Evolutionary conservation across 495 filamentous ascomycete species (phyloP).

Genomic region (Daldinia caldariorum): DNA sequence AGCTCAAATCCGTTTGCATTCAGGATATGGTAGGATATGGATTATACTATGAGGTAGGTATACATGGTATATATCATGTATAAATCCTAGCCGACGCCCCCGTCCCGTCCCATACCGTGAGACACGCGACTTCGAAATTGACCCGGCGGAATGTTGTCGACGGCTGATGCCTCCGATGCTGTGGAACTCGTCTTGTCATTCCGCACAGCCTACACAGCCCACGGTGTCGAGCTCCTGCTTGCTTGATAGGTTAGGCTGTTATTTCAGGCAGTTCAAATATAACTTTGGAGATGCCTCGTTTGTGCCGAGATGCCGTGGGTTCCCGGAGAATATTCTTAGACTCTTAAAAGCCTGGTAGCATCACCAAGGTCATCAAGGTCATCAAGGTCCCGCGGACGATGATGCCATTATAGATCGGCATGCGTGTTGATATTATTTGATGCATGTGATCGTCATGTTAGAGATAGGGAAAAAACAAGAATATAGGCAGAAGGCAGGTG

Average conservation of each 20-base stretch:
- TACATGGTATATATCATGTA: too few relatives aligned
- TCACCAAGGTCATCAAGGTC: too few relatives aligned
- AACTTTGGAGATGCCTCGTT: slow-evolving; percentile 23
- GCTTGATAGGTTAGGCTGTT: slow-evolving; percentile 36
- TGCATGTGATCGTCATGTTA: slow-evolving; percentile 16
- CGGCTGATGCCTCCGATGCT: slow-evolving; percentile 34
- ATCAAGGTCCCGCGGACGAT: slow-evolving; percentile 10
- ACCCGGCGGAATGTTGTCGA: slow-evolving; percentile 41
- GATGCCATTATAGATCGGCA: slow-evolving; percentile 21
- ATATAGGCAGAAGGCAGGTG: neutral
- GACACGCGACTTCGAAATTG: slow-evolving; percentile 31
- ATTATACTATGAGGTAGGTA: too few relatives aligned
- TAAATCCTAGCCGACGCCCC: slow-evolving; percentile 1
- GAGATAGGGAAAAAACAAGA: neutral
- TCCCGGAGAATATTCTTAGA: slow-evolving; percentile 17
- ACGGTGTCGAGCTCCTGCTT: slow-evolving; percentile 1
- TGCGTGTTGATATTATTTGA: slow-evolving; percentile 23
- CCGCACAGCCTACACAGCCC: slow-evolving; percentile 8
- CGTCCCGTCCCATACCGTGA: too few relatives aligned
- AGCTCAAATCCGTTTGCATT: slow-evolving; percentile 30
- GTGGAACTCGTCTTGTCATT: slow-evolving; percentile 38
- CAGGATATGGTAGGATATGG: too few relatives aligned
- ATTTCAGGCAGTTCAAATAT: slow-evolving; percentile 5
- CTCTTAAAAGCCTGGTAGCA: too few relatives aligned
- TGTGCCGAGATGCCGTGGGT: slow-evolving; percentile 35